Base-by-base conservation (phyloP, 495 filamentous ascomycete genomes). In the Xylaria telfairii region DNA sequence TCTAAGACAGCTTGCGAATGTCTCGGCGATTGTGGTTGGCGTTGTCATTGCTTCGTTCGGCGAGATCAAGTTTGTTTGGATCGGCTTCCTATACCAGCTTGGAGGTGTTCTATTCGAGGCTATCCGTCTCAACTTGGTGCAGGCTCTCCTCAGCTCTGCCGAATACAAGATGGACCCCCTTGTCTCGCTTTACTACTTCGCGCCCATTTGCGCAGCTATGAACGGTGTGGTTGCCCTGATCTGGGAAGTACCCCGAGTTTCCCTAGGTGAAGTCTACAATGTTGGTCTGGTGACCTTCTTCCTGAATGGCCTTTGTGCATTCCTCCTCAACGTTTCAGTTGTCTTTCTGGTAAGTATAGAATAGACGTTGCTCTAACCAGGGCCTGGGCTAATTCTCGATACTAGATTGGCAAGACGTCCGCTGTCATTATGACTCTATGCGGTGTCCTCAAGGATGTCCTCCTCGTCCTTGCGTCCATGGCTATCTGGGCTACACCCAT, bases 81-180 rank as follows among this genome's bases (percentile, higher is more conserved):
- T 90, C 72, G 94, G 94, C 72, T 93, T 98, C 86, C 78, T 97
- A 44, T 96, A 91, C 87, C 94, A 98, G 83, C 81, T 91, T 62
- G 89, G 83, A 67, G 94, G 95, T 80, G 91, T 98, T 76, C 77
- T 91, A 77, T 97, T 96, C 81, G 94, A 98, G 84, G 94, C 94
- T 65, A 90, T 93, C 74, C 92, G 94, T 75, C 87, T 98, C 73
- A 93, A 93, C 81, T 90, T 98, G 92, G 93, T 98, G 54, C 91
- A 97, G 85, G 90, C 90, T 53, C 86, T 98, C 60, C 89, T 98
- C 67, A 94, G 90, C 87, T 93, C 92, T 13, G 86, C 92, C 63
- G 94, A 97, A 84, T 97, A 90, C 88, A 97, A 97, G 90, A 98
- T 98, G 94, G 94, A 98, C 80, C 94, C 94, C 63, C 87, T 97